phyloP scores from a whole-genome alignment of 2,329 filamentous ascomycete genomes.

The Chaetomium strumarium region DNA sequence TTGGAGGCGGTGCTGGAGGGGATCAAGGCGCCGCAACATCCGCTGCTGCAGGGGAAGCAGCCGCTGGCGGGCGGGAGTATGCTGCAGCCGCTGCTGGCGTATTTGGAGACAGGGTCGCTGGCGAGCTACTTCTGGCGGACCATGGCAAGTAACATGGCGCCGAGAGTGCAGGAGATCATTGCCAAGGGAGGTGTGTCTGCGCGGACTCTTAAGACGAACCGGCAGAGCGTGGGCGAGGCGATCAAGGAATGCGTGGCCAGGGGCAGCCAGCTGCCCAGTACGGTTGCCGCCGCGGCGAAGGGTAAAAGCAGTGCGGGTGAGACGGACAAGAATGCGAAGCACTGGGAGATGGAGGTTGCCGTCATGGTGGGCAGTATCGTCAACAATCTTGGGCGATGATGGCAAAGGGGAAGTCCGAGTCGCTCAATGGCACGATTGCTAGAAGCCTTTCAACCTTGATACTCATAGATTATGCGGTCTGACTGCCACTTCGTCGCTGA shows the following conservation, averaged over 20 bases:
- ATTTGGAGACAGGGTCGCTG: constrained; percentile 82
- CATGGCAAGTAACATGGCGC: constrained; percentile 69
- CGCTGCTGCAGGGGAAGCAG: constrained; percentile 44
- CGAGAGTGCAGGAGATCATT: constrained; percentile 78
- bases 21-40: constrained; percentile 63
- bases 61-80: constrained; percentile 40
- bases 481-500: too few species aligned
- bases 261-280: constrained; percentile 64
- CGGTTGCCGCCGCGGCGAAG: constrained; percentile 36
- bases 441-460: too few species aligned
- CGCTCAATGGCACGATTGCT: too few species aligned
- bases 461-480: too few species aligned
- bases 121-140: constrained; percentile 92
- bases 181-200: constrained; percentile 77
- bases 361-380: constrained; percentile 89
- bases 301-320: constrained; percentile 39
- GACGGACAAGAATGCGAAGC: constrained; percentile 34
- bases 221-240: constrained; percentile 66
- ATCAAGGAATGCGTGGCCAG: constrained; percentile 77
- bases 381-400: constrained; percentile 44
- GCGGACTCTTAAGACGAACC: constrained; percentile 71
- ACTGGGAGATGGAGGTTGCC: constrained; percentile 85
- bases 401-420: not conserved
- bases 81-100: constrained; percentile 63
- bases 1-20: constrained; percentile 70